Evolutionary conservation across 2,329 filamentous ascomycete species (phyloP), one percentile per base, ranked within the genome.

Genomic region (Aspergillus neoniger): DNA sequence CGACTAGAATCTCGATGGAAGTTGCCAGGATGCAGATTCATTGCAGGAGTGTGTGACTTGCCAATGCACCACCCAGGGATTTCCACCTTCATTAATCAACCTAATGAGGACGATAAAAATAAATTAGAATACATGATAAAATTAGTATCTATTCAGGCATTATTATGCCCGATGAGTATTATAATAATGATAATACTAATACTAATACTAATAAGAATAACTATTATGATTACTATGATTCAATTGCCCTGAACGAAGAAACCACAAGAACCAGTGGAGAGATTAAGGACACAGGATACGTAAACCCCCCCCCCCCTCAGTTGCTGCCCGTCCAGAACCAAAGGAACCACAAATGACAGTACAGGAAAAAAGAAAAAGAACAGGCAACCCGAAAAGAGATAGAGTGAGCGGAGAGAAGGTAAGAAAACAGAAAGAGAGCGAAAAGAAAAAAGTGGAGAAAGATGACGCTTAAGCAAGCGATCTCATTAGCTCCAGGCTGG

Each of bases 381-480:
- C 32, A 36, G 12, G 32, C 32, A 36, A 36, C 10, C 21, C 15
- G 19, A 38, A 28, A 44, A 57, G n/a, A 60, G 57, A 64, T 54
- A 56, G 50, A 58, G 60, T 58, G 58, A 60, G 55, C 52, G 55
- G 60, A 55, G 60, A 60, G 52, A 53, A 51, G 17, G 25, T 28
- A 38, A 14, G 32, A 50, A 23, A 53, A 55, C 32, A 48, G 17
- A 28, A 51, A 39, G 32, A 21, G 39, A 12, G 14, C 15, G 28
- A 36, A 36, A 36, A 15, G 12, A 12, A 36, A 36, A 60, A 48
- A 55, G 62, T 63, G 62, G 62, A 53, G 61, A 30, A 30, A 19
- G 17, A 59, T 57, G 61, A 61, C 61, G 59, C 61, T 62, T 53
- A 58, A 64, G 47, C 62, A 60, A 60, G 32, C 54, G 54, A 60